Evolutionary conservation across 352 stramenopile species (phyloP).

Genomic region (Pythium phragmiticola): DNA sequence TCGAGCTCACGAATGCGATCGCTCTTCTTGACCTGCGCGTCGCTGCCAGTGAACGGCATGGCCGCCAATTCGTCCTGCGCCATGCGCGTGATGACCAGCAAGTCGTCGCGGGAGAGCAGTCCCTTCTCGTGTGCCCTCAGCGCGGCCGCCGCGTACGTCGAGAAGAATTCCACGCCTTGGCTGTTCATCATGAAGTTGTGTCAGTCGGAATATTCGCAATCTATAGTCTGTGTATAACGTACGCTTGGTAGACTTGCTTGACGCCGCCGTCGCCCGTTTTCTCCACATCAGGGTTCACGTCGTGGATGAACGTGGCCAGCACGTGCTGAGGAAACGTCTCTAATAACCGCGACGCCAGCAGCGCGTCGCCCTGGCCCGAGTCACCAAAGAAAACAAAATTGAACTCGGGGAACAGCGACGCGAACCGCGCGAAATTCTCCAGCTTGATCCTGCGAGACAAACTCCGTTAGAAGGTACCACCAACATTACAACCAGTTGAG

Average conservation of each 20-base stretch:
- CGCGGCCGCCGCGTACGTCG: slow-evolving; percentile 63
- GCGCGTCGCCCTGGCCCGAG: slow-evolving; percentile 73
- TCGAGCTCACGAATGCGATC: slow-evolving; percentile 35
- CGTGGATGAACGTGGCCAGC: slow-evolving; percentile 77
- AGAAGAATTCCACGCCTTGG: slow-evolving; percentile 74
- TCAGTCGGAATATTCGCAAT: too few relatives aligned
- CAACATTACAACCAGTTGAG: not conserved
- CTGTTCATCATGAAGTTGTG: slow-evolving; percentile 23
- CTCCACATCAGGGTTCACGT: slow-evolving; percentile 56
- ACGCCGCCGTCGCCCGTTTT: slow-evolving; percentile 61
- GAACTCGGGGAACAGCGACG: slow-evolving; percentile 79
- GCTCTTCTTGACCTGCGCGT: slow-evolving; percentile 39
- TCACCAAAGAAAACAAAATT: slow-evolving; percentile 87
- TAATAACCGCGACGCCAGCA: slow-evolving; percentile 66
- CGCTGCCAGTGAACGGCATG: slow-evolving; percentile 45
- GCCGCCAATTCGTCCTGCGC: slow-evolving; percentile 49
- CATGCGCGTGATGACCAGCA: slow-evolving; percentile 39
- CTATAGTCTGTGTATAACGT: slow-evolving; percentile 23
- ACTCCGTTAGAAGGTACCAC: not conserved
- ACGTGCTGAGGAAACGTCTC: slow-evolving; percentile 56
- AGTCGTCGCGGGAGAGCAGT: slow-evolving; percentile 51
- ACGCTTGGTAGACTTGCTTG: slow-evolving; percentile 63
- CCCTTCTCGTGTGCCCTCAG: slow-evolving; percentile 55
- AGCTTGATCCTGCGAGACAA: slow-evolving; percentile 47
- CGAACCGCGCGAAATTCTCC: slow-evolving; percentile 80